These are phyloP conservation scores for Rhodamnia rubescens DNA, from an alignment of 345 rosid genomes.

Conservation along the genomic window DNA sequence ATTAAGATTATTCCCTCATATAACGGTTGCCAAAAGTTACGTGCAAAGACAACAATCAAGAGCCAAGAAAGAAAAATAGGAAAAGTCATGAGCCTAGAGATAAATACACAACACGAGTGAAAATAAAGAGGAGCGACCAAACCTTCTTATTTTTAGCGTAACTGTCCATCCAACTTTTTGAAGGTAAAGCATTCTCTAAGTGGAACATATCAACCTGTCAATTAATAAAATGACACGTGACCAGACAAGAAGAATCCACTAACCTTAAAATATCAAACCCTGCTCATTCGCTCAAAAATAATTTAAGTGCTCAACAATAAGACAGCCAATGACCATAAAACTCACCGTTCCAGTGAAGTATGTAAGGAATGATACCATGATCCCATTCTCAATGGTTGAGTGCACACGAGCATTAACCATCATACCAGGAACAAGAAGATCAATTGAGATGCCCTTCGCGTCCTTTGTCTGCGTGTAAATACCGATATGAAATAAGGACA, in stretches of 20 bases:
- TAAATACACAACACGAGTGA: neutral
- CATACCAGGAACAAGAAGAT: conserved; percentile 94
- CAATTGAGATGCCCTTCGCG: conserved; percentile 81
- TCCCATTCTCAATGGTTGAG: conserved; percentile 86
- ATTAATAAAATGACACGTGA: conserved; percentile 3
- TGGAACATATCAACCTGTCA: conserved; percentile 83
- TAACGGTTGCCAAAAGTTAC: neutral
- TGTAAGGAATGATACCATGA: conserved; percentile 75
- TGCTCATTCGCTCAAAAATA: neutral
- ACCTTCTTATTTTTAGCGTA: conserved; percentile 76
- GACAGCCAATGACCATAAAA: conserved; percentile 1
- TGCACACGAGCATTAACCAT: conserved; percentile 80
- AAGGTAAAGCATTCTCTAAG: conserved; percentile 47
- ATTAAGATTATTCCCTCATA: neutral
- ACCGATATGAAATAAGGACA: conserved; percentile 1
- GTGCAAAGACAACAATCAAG: neutral
- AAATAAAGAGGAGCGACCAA: neutral
- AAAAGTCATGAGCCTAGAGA: neutral
- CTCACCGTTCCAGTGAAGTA: conserved; percentile 95
- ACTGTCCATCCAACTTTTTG: conserved; percentile 73
- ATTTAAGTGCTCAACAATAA: neutral
- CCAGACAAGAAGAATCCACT: neutral
- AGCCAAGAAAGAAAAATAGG: neutral
- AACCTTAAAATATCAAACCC: neutral
- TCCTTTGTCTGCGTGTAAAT: conserved; percentile 61